Percentiles rank a stretch among this genome's conserved stretches.
Conservation (phyloP, 2,329 filamentous ascomycete species). For the Alternaria consortialis region DNA sequence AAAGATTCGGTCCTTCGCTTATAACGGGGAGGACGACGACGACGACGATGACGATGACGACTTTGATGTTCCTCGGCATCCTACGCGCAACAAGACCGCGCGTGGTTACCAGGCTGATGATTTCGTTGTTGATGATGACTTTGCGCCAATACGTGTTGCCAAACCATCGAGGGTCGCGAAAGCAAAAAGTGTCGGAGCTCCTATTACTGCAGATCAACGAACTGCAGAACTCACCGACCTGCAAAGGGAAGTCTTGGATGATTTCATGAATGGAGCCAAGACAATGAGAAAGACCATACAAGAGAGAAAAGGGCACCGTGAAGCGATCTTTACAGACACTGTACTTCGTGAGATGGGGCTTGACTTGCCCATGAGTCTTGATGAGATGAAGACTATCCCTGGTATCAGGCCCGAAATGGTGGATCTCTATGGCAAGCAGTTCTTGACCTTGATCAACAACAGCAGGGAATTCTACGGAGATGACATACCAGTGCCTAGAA, state of each 20-base stretch:
- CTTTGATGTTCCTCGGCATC: conserved; percentile 34
- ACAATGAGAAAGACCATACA: conserved; percentile 68
- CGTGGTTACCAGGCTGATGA: conserved; percentile 50
- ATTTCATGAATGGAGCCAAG: conserved; percentile 72
- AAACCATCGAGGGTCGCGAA: conserved; percentile 50
- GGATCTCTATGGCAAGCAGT: conserved; percentile 65
- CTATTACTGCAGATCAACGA: conserved; percentile 66
- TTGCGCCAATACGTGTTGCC: conserved; percentile 53
- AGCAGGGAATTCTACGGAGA: conserved; percentile 39
- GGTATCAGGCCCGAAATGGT: conserved; percentile 72
- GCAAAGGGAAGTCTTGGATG: conserved; percentile 69
- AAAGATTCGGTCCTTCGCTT: conserved; percentile 40
- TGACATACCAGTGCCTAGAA: conserved; percentile 25
- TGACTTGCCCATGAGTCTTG: conserved; percentile 68
- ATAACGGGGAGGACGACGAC: conserved; percentile 37
- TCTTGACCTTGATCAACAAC: conserved; percentile 65
- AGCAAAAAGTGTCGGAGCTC: conserved; percentile 60
- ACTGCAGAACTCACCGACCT: conserved; percentile 65
- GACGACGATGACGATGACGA: conserved; percentile 36
- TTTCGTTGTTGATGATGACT: conserved; percentile 56
- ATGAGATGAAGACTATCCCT: conserved; percentile 70
- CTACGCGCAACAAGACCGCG: conserved; percentile 29
- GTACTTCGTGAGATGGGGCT: conserved; percentile 79
- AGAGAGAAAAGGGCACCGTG: conserved; percentile 65
- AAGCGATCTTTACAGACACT: conserved; percentile 71